These are phyloP conservation scores for Podila clonocystis DNA, from an alignment of 192 early-diverging fungal species.

Conservation along the genomic window DNA sequence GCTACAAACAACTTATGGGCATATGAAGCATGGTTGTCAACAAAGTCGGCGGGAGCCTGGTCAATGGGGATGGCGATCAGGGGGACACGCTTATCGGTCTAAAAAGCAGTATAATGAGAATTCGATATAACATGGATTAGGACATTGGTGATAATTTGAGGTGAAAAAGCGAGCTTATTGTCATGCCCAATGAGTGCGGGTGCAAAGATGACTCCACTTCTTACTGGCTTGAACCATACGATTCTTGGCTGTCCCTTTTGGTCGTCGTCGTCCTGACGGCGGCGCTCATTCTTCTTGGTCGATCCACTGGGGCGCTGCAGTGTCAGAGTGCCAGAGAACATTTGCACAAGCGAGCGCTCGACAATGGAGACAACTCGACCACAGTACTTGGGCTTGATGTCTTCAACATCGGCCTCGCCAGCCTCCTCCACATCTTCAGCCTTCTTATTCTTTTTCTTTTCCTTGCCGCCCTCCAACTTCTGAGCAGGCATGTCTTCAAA, in stretches of 20 bases:
- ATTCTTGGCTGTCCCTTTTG: slow-evolving; percentile 63
- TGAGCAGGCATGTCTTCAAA: slow-evolving; percentile 70
- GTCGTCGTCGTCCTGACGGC: slow-evolving; percentile 53
- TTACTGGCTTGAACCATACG: slow-evolving; percentile 86
- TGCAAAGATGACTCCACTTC: not conserved
- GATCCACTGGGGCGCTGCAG: slow-evolving; percentile 40
- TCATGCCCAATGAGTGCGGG: not conserved
- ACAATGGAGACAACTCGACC: slow-evolving; percentile 67
- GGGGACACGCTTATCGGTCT: slow-evolving; percentile 82
- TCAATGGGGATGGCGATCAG: slow-evolving; percentile 80
- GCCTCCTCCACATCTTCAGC: slow-evolving; percentile 53
- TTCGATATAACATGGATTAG: not conserved
- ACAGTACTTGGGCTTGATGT: slow-evolving; percentile 64
- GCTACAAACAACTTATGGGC: slow-evolving; percentile 68
- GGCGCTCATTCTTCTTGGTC: slow-evolving; percentile 41
- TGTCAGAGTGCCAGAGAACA: slow-evolving; percentile 62
- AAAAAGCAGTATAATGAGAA: slow-evolving; percentile 5
- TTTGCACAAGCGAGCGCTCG: slow-evolving; percentile 64
- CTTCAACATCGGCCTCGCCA: slow-evolving; percentile 63
- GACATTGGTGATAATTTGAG: not conserved
- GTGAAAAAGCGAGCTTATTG: not conserved
- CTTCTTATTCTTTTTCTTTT: slow-evolving; percentile 63
- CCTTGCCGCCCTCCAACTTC: slow-evolving; percentile 65
- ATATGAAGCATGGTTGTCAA: slow-evolving; percentile 68
- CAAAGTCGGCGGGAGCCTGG: slow-evolving; percentile 74